phyloP scores from a whole-genome alignment of 805 yeast species.

The Metschnikowia sp. region DNA sequence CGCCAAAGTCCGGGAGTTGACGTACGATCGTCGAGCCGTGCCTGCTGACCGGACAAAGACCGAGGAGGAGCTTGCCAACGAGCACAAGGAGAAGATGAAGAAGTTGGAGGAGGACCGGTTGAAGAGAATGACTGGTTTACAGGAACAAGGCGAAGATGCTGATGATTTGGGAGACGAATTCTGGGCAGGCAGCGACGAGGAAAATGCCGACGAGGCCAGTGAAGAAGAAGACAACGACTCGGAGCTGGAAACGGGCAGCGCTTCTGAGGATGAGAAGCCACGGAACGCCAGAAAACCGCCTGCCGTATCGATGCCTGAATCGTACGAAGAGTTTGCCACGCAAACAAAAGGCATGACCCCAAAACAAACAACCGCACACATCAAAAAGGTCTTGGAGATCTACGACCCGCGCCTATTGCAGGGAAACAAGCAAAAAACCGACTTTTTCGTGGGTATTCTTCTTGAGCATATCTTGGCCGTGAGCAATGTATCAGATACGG shows the following conservation, averaged over 20 bases:
- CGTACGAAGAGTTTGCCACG: constrained; percentile 29
- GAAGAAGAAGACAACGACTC: constrained; percentile 64
- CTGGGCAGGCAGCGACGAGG: constrained; percentile 54
- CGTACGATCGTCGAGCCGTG: constrained; percentile 69
- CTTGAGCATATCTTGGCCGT: constrained; percentile 58
- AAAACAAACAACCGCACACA: constrained; percentile 43
- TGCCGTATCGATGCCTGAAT: constrained; percentile 28
- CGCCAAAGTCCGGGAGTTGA: constrained; percentile 60
- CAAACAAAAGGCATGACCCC: constrained; percentile 31
- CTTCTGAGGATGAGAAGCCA: constrained; percentile 36
- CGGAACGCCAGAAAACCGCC: constrained; percentile 13
- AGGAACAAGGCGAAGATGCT: constrained; percentile 48
- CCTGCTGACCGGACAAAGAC: constrained; percentile 83
- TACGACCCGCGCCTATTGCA: constrained; percentile 75
- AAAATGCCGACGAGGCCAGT: constrained; percentile 27
- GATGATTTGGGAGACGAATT: constrained; percentile 70
- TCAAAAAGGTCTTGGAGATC: constrained; percentile 53
- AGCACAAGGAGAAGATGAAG: constrained; percentile 57
- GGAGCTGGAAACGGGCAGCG: constrained; percentile 37
- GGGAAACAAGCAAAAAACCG: constrained; percentile 78
- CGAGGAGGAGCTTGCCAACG: constrained; percentile 62
- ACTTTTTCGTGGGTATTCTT: constrained; percentile 57
- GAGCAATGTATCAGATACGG: constrained; percentile 17
- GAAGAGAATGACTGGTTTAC: constrained; percentile 70
- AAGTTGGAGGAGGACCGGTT: constrained; percentile 64